Evolutionary conservation across 2,329 filamentous ascomycete species (phyloP).

Genomic region (Sporothrix brunneoviolacea): DNA sequence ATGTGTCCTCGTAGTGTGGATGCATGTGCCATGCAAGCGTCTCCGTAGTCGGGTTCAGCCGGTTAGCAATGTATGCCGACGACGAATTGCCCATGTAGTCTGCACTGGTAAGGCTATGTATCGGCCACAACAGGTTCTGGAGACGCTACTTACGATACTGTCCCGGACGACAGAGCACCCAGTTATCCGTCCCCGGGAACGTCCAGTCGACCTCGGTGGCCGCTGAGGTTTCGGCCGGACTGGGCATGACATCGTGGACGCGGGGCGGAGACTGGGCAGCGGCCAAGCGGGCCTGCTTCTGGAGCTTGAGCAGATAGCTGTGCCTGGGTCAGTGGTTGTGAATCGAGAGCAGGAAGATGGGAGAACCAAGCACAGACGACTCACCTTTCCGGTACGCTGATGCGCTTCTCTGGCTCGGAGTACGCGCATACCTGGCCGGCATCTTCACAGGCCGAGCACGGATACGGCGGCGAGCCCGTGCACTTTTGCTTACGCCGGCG

Average conservation of each 20-base stretch:
- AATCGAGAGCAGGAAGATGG: too few relatives aligned
- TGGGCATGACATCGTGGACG: conserved; percentile 5
- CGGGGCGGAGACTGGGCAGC: background rate
- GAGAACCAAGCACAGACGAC: background rate
- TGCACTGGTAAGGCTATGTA: background rate
- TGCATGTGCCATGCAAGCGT: conserved; percentile 4
- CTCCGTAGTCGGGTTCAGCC: conserved; percentile 6
- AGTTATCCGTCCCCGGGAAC: conserved; percentile 5
- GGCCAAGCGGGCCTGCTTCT: background rate
- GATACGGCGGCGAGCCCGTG: background rate
- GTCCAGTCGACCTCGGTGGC: conserved; percentile 9
- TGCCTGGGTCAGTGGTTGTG: background rate
- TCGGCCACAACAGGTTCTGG: background rate
- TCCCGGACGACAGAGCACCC: conserved; percentile 2
- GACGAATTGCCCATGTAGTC: conserved; percentile 9
- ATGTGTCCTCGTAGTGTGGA: conserved; percentile 7
- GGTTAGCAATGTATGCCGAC: conserved; percentile 6
- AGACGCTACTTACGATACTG: conserved; percentile 1
- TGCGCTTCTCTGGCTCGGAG: conserved; percentile 4
- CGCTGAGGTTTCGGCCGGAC: conserved; percentile 14
- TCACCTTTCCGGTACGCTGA: conserved; percentile 7
- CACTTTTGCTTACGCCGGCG: conserved; percentile 5
- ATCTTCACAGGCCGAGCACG: conserved; percentile 4
- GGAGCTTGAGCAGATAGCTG: conserved; percentile 3
- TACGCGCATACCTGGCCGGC: background rate